Percentiles rank a stretch among this genome's conserved stretches.
phyloP scores from a whole-genome alignment of 192 early-diverging fungal genomes.

The Chytriomyces hyalinus region DNA sequence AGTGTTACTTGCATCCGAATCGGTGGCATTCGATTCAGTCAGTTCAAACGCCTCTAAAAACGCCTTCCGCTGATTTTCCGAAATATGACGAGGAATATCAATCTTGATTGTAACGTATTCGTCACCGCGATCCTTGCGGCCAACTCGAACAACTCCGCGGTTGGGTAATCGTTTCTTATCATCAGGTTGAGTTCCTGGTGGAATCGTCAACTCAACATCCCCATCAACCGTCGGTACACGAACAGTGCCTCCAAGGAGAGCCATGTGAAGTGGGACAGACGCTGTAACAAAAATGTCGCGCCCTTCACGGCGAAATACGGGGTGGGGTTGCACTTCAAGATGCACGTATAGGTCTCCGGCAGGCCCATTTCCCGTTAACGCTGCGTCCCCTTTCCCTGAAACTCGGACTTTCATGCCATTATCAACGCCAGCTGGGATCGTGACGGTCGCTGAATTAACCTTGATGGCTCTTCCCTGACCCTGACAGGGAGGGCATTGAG shows the following conservation, averaged over 20 bases:
- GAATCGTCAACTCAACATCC: slow-evolving; percentile 89
- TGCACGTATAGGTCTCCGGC: slow-evolving; percentile 87
- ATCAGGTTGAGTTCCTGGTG: slow-evolving; percentile 87
- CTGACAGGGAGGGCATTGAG: slow-evolving; percentile 77
- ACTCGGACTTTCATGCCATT: slow-evolving; percentile 80
- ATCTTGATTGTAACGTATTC: slow-evolving; percentile 90
- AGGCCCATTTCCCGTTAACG: slow-evolving; percentile 71
- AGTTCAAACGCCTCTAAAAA: slow-evolving; percentile 66
- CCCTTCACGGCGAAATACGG: slow-evolving; percentile 85
- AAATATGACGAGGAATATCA: slow-evolving; percentile 71
- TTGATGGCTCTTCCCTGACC: slow-evolving; percentile 82
- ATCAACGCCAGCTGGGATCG: slow-evolving; percentile 82
- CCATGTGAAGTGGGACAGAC: slow-evolving; percentile 81
- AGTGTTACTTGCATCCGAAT: neutral
- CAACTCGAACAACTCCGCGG: slow-evolving; percentile 74
- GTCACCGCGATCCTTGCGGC: slow-evolving; percentile 74
- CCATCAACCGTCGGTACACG: slow-evolving; percentile 94
- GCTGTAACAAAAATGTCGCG: slow-evolving; percentile 77
- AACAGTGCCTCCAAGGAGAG: slow-evolving; percentile 85
- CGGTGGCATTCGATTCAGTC: neutral
- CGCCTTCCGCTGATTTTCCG: slow-evolving; percentile 46
- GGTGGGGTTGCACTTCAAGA: slow-evolving; percentile 58
- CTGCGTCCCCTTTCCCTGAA: slow-evolving; percentile 80
- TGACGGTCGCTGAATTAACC: slow-evolving; percentile 71
- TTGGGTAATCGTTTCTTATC: slow-evolving; percentile 78